Conservation (phyloP, 2,329 filamentous ascomycete genomes). For the Pseudogymnoascus sp. region DNA sequence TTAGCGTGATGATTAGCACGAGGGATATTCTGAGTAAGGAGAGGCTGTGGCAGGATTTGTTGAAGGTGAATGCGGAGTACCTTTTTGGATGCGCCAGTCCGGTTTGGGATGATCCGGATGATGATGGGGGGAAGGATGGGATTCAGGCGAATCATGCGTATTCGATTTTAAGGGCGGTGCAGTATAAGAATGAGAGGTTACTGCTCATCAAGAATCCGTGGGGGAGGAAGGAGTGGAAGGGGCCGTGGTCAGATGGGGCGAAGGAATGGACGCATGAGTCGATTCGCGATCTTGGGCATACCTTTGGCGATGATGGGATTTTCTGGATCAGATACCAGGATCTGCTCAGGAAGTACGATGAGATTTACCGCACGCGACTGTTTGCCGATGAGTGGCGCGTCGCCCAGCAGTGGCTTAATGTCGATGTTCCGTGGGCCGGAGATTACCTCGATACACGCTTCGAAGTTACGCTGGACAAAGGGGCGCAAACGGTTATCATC, state of each 20-base stretch:
- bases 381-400: conserved; percentile 52
- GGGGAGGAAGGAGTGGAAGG: conserved; percentile 52
- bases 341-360: conserved; percentile 50
- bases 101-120: conserved; percentile 30
- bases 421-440: conserved; percentile 51
- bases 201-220: conserved; percentile 47
- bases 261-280: conserved; percentile 54
- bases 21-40: conserved; percentile 70
- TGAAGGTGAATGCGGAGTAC: conserved; percentile 73
- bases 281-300: conserved; percentile 47
- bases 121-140: conserved; percentile 36
- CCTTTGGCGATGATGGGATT: conserved; percentile 52
- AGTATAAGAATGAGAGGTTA: conserved; percentile 44
- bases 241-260: conserved; percentile 48
- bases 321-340: conserved; percentile 58
- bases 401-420: conserved; percentile 51
- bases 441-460: conserved; percentile 55
- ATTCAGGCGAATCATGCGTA: conserved; percentile 50
- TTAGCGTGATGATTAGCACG: conserved; percentile 59
- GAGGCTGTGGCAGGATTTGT: conserved; percentile 71
- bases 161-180: conserved; percentile 46
- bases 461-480: conserved; percentile 44
- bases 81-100: conserved; percentile 56
- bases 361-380: conserved; percentile 52
- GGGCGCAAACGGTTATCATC: conserved; percentile 48